Base-by-base conservation (phyloP, 805 yeast genomes). In the Naumovozyma dairenensis region DNA sequence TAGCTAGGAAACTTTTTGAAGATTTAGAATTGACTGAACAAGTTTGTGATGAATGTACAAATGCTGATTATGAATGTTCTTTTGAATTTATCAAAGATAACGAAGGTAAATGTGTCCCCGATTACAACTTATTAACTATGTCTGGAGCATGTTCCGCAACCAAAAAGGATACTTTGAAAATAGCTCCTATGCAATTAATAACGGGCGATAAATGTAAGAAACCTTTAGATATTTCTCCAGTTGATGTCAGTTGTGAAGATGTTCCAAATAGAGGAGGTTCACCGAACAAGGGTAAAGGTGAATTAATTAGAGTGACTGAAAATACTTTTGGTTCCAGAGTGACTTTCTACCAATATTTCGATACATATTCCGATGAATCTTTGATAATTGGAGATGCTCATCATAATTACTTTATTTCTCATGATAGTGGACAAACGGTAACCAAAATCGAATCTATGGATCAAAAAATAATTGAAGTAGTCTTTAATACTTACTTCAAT, bases 41-140 rank as follows among this genome's bases (percentile, higher is more conserved):
- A 34, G 56, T 69, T 6, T 84, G 94, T 55, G 59, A 62, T 6
- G 56, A 61, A 13, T 84, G 95, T 61, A 57, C 72, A 0, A 67
- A 60, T n/a, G 44, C 48, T 5, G 94, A 85, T 51, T 77, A 69
- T 40, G 93, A 83, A 49, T 84, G 95, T 58, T 66, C 69, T 2
- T 63, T 57, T 29, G 79, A 77, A 15, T 74, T 70, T 43, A 44
- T 48, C 6, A 59, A 44, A 16, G 45, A 55, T 33, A 35, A 45
- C 0, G 45, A 57, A 13, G 71, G 69, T 2, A 51, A 55, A 2
- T 83, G 94, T 62, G 67, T 65, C 6, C 60, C 65, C 2, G 66
- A 56, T 33, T 41, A 33, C 16, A 31, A 40, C 9, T 35, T 49
- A 9, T 16, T 52, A 15, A 31, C 38, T 6, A 25, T 42, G 3